phyloP scores from a whole-genome alignment of 2,329 filamentous ascomycete genomes.

The Colletotrichum sp. region DNA sequence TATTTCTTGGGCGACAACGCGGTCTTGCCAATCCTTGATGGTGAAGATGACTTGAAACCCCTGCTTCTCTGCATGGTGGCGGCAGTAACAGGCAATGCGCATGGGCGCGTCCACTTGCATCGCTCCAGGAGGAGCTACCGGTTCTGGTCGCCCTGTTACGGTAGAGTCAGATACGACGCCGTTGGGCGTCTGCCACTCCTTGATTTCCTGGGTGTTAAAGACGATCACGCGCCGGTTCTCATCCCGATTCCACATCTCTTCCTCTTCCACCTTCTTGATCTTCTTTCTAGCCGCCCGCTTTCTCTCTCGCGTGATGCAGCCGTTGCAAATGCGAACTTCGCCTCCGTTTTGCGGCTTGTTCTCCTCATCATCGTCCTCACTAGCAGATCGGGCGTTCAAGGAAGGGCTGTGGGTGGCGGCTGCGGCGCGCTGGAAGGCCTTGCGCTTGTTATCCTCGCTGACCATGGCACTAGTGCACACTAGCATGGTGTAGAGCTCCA shows the following conservation, averaged over 20 bases:
- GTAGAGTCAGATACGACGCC: conserved; percentile 40
- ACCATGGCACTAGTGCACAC: conserved; percentile 95
- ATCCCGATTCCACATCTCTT: conserved; percentile 83
- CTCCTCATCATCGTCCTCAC: conserved; percentile 64
- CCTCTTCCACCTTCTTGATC: conserved; percentile 89
- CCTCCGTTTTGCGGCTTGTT: conserved; percentile 84
- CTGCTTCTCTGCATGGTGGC: conserved; percentile 91
- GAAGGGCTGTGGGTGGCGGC: conserved; percentile 43
- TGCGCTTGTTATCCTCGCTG: conserved; percentile 67
- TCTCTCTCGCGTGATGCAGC: conserved; percentile 90
- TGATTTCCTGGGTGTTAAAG: conserved; percentile 88
- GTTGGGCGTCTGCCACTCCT: conserved; percentile 74
- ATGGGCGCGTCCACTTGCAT: conserved; percentile 87
- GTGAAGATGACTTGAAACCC: conserved; percentile 96
- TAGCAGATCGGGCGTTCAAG: conserved; percentile 26
- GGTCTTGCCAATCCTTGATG: conserved; percentile 79
- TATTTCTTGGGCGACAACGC: conserved; percentile 82
- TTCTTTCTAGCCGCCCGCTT: conserved; percentile 94
- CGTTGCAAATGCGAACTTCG: conserved; percentile 89
- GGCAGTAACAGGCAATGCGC: conserved; percentile 96
- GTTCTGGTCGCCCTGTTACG: conserved; percentile 46
- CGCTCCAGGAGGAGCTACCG: conserved; percentile 56
- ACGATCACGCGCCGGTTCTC: conserved; percentile 85
- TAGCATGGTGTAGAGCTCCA: conserved; percentile 80
- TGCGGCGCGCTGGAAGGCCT: conserved; percentile 67